Evolutionary conservation across 768 basidiomycete genomes (phyloP).

Genomic region (Sarcomyxa edulis): DNA sequence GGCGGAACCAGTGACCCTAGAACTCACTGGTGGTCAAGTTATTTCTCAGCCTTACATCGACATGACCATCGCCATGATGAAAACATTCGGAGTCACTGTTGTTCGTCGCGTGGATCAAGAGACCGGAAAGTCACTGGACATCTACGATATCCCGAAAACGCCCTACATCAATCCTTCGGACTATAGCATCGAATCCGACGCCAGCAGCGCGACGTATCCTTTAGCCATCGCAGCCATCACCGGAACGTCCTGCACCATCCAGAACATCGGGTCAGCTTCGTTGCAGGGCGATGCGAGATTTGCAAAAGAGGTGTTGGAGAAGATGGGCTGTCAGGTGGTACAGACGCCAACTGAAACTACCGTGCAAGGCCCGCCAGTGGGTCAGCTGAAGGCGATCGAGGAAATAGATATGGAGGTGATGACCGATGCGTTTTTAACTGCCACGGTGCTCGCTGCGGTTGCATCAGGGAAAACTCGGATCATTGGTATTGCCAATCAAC

Average conservation of each 20-base stretch:
- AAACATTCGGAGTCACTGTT: constrained; percentile 80
- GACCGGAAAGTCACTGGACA: constrained; percentile 61
- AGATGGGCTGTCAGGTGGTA: constrained; percentile 89
- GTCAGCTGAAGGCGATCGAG: constrained; percentile 76
- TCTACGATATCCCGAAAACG: constrained; percentile 84
- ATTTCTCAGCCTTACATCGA: constrained; percentile 99
- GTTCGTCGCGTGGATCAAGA: constrained; percentile 53
- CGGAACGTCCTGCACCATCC: constrained; percentile 91
- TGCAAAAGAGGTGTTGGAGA: constrained; percentile 86
- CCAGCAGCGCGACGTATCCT: constrained; percentile 94
- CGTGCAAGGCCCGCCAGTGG: constrained; percentile 83
- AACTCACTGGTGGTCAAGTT: constrained; percentile 90
- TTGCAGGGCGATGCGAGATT: constrained; percentile 98
- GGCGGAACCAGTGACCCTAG: constrained; percentile 71
- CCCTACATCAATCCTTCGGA: constrained; percentile 70
- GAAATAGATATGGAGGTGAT: constrained; percentile 98
- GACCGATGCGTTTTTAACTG: constrained; percentile 99
- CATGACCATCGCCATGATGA: constrained; percentile 99
- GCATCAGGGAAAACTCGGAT: constrained; percentile 72
- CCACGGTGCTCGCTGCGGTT: constrained; percentile 87
- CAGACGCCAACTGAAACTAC: constrained; percentile 90
- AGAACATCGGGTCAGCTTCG: constrained; percentile 85
- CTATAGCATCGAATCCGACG: constrained; percentile 94
- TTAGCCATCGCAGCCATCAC: constrained; percentile 96
- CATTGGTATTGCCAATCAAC: constrained; percentile 92